A percentile compares a stretch with the other conserved stretches of the same genome.
Evolutionary conservation across 2,329 filamentous ascomycete genomes (phyloP).

Genomic region (Lizonia empirigonia): DNA sequence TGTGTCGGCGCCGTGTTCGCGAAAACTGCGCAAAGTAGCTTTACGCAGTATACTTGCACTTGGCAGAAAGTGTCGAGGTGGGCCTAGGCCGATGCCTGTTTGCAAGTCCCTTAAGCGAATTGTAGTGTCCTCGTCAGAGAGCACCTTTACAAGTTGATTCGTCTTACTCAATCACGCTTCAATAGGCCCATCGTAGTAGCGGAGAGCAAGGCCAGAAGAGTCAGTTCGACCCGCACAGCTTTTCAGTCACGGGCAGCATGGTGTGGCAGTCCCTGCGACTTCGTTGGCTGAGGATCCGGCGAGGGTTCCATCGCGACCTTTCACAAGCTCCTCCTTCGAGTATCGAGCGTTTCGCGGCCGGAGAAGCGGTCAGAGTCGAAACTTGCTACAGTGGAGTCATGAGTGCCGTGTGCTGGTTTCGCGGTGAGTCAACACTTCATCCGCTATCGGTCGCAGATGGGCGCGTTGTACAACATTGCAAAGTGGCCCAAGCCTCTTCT

Average conservation of each 20-base stretch:
- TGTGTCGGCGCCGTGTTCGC: slow-evolving; percentile 22
- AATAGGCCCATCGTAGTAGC: slow-evolving; percentile 28
- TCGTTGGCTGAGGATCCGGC: slow-evolving; percentile 38
- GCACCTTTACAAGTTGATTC: slow-evolving; percentile 41
- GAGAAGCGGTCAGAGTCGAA: slow-evolving; percentile 33
- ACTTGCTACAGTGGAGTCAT: slow-evolving; percentile 17
- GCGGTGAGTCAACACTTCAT: slow-evolving; percentile 28
- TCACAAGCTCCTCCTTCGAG: slow-evolving; percentile 21
- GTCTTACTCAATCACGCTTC: slow-evolving; percentile 27
- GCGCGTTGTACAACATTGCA: slow-evolving; percentile 13
- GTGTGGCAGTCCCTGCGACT: slow-evolving; percentile 32
- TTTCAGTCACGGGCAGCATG: slow-evolving; percentile 43
- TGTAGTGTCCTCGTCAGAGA: slow-evolving; percentile 26
- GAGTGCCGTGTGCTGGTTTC: slow-evolving; percentile 19
- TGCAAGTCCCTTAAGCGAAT: slow-evolving; percentile 23
- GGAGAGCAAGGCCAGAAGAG: slow-evolving; percentile 30
- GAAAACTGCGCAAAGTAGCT: slow-evolving; percentile 21
- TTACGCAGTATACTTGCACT: slow-evolving; percentile 22
- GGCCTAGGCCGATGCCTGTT: slow-evolving; percentile 33
- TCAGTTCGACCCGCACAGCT: slow-evolving; percentile 34
- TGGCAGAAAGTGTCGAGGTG: slow-evolving; percentile 30
- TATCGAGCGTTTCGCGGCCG: slow-evolving; percentile 24
- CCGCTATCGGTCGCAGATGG: slow-evolving; percentile 10
- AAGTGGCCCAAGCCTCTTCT: slow-evolving; percentile 11
- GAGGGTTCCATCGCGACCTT: slow-evolving; percentile 31